These are phyloP conservation scores for Dunaliella primolecta DNA, from an alignment of 139 green algal species.

Conservation along the genomic window DNA sequence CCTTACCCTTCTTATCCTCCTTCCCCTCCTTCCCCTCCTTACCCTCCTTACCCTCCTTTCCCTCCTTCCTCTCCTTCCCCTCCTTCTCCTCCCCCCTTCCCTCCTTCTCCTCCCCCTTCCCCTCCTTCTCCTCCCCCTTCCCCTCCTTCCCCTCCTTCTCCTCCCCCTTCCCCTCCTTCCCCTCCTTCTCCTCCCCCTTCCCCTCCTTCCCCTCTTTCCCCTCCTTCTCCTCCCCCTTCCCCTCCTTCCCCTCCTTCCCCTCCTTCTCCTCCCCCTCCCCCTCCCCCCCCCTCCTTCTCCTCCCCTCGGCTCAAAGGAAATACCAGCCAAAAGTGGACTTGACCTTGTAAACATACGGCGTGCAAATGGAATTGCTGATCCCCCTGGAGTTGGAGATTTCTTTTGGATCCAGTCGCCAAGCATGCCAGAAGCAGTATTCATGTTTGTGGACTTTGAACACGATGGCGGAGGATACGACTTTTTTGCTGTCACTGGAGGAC, in stretches of 20 bases:
- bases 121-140: neutral
- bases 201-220: neutral
- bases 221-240: neutral
- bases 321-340: too few relatives aligned
- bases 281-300: neutral
- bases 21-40: slow-evolving; percentile 9
- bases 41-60: neutral
- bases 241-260: neutral
- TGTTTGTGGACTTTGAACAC: too few relatives aligned
- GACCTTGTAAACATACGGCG: too few relatives aligned
- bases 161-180: neutral
- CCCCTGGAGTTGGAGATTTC: too few relatives aligned
- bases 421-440: too few relatives aligned
- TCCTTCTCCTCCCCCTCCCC: neutral
- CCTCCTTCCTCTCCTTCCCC: neutral
- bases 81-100: neutral
- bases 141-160: neutral
- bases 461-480: too few relatives aligned
- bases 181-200: neutral
- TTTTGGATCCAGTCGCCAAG: too few relatives aligned
- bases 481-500: too few relatives aligned
- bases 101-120: neutral
- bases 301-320: too few relatives aligned
- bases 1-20: too few relatives aligned
- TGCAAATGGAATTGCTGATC: too few relatives aligned